These are phyloP conservation scores for Lathyrus oleraceus DNA, from an alignment of 306 rosid genomes.

Conservation along the genomic window DNA sequence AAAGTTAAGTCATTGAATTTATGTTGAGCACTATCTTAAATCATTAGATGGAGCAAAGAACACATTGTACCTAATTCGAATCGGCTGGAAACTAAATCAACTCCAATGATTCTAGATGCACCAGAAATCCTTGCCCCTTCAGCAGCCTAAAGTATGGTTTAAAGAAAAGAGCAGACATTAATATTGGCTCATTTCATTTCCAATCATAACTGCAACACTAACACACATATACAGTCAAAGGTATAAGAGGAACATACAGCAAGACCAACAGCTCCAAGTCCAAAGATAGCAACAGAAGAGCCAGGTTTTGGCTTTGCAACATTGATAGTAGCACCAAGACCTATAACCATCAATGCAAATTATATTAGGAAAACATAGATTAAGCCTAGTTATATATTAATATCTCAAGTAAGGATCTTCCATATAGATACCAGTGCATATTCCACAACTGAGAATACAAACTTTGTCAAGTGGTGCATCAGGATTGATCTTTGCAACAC, in stretches of 20 bases:
- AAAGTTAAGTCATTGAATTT: neutral
- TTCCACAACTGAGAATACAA: constrained; percentile 87
- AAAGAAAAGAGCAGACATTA: neutral
- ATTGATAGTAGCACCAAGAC: constrained; percentile 84
- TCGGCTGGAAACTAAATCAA: constrained; percentile 68
- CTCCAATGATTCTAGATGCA: constrained; percentile 82
- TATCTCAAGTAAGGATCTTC: neutral
- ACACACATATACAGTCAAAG: neutral
- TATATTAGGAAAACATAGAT: neutral
- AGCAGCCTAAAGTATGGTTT: constrained; percentile 53
- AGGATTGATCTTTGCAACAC: constrained; percentile 81
- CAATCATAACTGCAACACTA: neutral
- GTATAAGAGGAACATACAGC: constrained; percentile 54
- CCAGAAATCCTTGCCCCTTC: constrained; percentile 90
- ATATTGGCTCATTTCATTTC: neutral
- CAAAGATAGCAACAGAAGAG: constrained; percentile 79
- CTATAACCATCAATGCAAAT: constrained; percentile 37
- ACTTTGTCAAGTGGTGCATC: constrained; percentile 93
- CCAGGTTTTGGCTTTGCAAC: constrained; percentile 88
- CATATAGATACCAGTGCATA: constrained; percentile 65
- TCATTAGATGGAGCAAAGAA: constrained; percentile 18
- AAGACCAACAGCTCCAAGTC: constrained; percentile 93
- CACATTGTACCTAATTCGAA: constrained; percentile 65
- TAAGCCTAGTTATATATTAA: neutral
- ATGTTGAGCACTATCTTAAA: neutral